phyloP scores from a whole-genome alignment of 768 basidiomycete species.

The Crassisporium funariophilum region DNA sequence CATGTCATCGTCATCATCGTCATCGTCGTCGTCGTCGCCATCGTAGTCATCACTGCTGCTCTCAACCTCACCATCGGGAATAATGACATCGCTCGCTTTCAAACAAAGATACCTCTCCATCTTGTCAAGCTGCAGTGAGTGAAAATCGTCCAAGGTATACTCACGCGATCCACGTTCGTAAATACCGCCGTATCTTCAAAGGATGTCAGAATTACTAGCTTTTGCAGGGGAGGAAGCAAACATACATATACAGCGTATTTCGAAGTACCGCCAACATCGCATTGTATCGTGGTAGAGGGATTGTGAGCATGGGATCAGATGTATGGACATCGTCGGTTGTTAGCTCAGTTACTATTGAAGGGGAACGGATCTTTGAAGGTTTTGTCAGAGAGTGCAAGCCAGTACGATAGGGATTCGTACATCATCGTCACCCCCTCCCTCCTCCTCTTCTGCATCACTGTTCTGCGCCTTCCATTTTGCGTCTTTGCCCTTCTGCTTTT shows the following conservation, averaged over 20 bases:
- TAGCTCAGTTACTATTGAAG: not conserved
- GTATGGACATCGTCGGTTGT: constrained; percentile 38
- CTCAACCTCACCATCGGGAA: constrained; percentile 62
- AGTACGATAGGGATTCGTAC: constrained; percentile 1
- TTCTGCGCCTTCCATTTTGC: constrained; percentile 19
- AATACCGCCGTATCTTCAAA: constrained; percentile 80
- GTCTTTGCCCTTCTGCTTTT: constrained; percentile 37
- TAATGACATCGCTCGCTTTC: constrained; percentile 62
- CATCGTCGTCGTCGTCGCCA: constrained; percentile 58
- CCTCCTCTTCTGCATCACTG: constrained; percentile 22
- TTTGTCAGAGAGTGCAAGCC: not conserved
- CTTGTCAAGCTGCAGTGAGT: constrained; percentile 80
- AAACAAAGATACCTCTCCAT: constrained; percentile 77
- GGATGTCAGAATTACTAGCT: not conserved
- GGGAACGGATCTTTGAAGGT: not conserved
- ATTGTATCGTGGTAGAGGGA: constrained; percentile 79
- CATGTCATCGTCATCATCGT: constrained; percentile 54
- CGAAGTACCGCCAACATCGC: constrained; percentile 84
- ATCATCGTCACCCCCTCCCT: constrained; percentile 12
- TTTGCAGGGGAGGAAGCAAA: constrained; percentile 3
- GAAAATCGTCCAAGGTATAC: constrained; percentile 89
- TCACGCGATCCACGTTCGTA: constrained; percentile 81
- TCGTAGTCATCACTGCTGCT: constrained; percentile 65
- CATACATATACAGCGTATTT: constrained; percentile 86
- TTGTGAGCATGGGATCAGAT: constrained; percentile 65